Base-by-base conservation (phyloP, 768 basidiomycete species). In the Leccinum olivaceopallidum region DNA sequence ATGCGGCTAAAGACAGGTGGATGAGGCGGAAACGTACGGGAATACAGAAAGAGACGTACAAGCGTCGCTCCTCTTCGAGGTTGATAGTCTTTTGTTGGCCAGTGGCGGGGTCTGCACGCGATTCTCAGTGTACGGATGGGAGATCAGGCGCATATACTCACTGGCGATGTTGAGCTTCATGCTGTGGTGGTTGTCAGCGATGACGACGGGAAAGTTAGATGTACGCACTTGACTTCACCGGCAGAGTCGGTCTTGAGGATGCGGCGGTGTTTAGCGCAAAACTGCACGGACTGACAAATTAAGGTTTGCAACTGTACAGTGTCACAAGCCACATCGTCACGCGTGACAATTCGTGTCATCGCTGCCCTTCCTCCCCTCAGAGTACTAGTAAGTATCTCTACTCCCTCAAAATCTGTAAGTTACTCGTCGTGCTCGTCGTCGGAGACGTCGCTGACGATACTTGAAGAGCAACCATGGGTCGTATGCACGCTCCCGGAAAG, bases 401-500 rank as follows among this genome's bases (percentile, higher is more conserved):
- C 60, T 44, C 39, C 55, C 48, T 59, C 26, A 71, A 79, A 67
- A 77, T 65, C 56, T 72, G 80, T 82, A 53, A 54, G 79, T 70
- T n/a, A 1, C 69, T 61, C 71, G 61, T 57, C 62, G 53, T 63
- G 42, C 50, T 54, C 53, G 34, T 28, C n/a, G 55, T 64, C 51
- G 52, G 51, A 30, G 64, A 14, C 22, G 58, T 49, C 34, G 52
- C 70, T 68, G 51, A 68, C 56, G 4, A 12, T 49, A 16, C 13
- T 16, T 55, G 7, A 30, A 83, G 76, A 80, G 71, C 62, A 75
- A 80, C 69, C 80, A 94, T 94, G 92, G 92, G 90, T 92, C 94
- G 95, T 76, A 95, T 97, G 94, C 96, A 98, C 87, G 95, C 95
- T 87, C 94, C 95, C 80, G 94, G 94, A 80, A 98, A 98, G 94